Percentiles rank a stretch among this genome's conserved stretches.
These are phyloP conservation scores for Lecanicillium sp. DNA, from an alignment of 2,329 filamentous ascomycete genomes.

Conservation along the genomic window DNA sequence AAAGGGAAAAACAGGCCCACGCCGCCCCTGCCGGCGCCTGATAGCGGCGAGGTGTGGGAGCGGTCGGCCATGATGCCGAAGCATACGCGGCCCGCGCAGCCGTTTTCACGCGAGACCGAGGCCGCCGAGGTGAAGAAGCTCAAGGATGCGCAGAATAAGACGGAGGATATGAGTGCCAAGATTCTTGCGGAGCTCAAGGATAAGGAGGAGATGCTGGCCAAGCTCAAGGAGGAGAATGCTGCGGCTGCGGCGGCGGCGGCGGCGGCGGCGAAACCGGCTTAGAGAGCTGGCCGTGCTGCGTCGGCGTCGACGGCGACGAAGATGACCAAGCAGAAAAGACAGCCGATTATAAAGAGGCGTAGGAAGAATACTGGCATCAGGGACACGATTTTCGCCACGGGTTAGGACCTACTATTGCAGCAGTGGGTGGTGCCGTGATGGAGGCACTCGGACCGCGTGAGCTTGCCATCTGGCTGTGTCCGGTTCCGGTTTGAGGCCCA, in stretches of 20 bases:
- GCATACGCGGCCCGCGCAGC: slow-evolving; percentile 55
- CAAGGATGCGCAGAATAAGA: slow-evolving; percentile 54
- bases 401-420: too few relatives aligned
- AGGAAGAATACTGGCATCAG: too few relatives aligned
- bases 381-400: too few relatives aligned
- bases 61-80: slow-evolving; percentile 69
- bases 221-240: slow-evolving; percentile 50
- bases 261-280: slow-evolving; percentile 20
- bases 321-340: too few relatives aligned
- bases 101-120: slow-evolving; percentile 67
- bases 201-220: slow-evolving; percentile 54
- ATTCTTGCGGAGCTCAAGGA: slow-evolving; percentile 53
- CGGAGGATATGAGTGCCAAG: slow-evolving; percentile 51
- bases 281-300: slow-evolving; percentile 11
- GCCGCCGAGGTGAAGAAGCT: slow-evolving; percentile 52
- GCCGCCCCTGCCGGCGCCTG: slow-evolving; percentile 25
- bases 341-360: too few relatives aligned
- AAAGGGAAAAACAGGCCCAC: slow-evolving; percentile 35
- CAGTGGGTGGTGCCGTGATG: too few relatives aligned
- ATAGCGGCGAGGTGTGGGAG: slow-evolving; percentile 47
- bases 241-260: slow-evolving; percentile 30
- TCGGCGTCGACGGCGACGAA: too few relatives aligned
- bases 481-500: too few relatives aligned
- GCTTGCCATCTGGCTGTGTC: too few relatives aligned
- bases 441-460: too few relatives aligned